Percentiles rank a stretch among this genome's conserved stretches.
Evolutionary conservation across 192 early-diverging fungal genomes (phyloP).

Genomic region (Linnemannia exigua): DNA sequence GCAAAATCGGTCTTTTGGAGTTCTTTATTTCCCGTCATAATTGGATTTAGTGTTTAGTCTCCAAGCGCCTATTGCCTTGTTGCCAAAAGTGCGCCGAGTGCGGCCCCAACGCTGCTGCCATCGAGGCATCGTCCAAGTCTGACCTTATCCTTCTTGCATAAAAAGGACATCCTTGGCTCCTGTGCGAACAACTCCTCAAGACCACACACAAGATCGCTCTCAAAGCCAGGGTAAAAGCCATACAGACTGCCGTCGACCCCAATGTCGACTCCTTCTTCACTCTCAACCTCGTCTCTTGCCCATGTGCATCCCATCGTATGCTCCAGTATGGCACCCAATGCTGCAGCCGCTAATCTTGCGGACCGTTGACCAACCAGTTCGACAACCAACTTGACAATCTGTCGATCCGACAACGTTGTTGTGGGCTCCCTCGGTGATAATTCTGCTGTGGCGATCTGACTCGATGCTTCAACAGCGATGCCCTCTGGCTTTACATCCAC

Average conservation of each 20-base stretch:
- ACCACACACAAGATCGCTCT: constrained; percentile 79
- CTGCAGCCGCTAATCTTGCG: constrained; percentile 78
- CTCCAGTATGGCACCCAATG: constrained; percentile 29
- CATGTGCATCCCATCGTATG: constrained; percentile 23
- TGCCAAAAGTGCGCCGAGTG: constrained; percentile 53
- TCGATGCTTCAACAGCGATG: not conserved
- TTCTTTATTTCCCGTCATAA: not conserved
- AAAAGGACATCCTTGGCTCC: constrained; percentile 6
- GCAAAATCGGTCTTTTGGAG: no score
- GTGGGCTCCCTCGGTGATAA: not conserved
- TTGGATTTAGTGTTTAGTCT: not conserved
- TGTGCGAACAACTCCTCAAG: constrained; percentile 76
- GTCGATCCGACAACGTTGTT: constrained; percentile 78
- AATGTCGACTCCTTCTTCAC: not conserved
- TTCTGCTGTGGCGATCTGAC: not conserved
- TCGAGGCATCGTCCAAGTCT: constrained; percentile 73
- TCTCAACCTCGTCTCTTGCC: not conserved
- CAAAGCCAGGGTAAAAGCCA: constrained; percentile 74
- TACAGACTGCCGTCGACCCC: constrained; percentile 79
- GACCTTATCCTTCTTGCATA: constrained; percentile 64
- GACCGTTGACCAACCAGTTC: constrained; percentile 84
- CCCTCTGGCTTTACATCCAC: no score
- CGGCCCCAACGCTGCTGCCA: constrained; percentile 76
- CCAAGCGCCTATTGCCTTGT: not conserved
- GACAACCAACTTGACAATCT: constrained; percentile 82